Percentiles rank a stretch among this genome's conserved stretches.
These are phyloP conservation scores for Coniella lustricola DNA, from an alignment of 2,329 filamentous ascomycete genomes.

Conservation along the genomic window DNA sequence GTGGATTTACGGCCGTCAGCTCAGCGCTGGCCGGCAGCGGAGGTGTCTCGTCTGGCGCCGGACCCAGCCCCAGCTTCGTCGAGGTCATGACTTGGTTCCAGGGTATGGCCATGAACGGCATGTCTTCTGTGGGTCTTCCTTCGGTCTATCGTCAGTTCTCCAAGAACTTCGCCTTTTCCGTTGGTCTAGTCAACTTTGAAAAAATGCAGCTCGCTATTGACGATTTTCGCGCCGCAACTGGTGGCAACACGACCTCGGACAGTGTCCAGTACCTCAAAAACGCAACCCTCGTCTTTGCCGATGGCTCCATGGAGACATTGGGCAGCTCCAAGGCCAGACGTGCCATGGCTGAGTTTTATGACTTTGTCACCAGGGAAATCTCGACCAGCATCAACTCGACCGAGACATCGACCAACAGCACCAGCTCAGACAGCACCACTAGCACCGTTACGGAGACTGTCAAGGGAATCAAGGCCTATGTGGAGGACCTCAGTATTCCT, in stretches of 20 bases:
- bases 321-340: slow-evolving; percentile 45
- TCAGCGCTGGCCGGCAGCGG: slow-evolving; percentile 49
- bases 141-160: slow-evolving; percentile 81
- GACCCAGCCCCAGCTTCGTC: slow-evolving; percentile 72
- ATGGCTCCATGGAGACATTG: slow-evolving; percentile 44
- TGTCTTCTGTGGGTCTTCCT: slow-evolving; percentile 87
- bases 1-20: slow-evolving; percentile 63
- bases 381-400: slow-evolving; percentile 38
- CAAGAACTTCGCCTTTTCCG: slow-evolving; percentile 90
- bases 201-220: slow-evolving; percentile 77
- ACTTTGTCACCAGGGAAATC: slow-evolving; percentile 48
- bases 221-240: slow-evolving; percentile 69
- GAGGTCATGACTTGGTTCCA: slow-evolving; percentile 90
- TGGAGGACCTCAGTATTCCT: slow-evolving; percentile 78
- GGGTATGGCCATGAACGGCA: slow-evolving; percentile 88
- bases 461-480: slow-evolving; percentile 71
- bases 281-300: slow-evolving; percentile 64
- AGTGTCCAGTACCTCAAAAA: slow-evolving; percentile 70
- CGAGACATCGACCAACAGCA: slow-evolving; percentile 14
- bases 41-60: slow-evolving; percentile 46
- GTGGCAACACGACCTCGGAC: slow-evolving; percentile 78
- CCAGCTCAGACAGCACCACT: slow-evolving; percentile 17
- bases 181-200: slow-evolving; percentile 77
- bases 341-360: slow-evolving; percentile 37
- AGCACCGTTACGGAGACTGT: slow-evolving; percentile 44